Base-by-base conservation (phyloP, 176 grass and related monocot species). In the Oryza nivara region DNA sequence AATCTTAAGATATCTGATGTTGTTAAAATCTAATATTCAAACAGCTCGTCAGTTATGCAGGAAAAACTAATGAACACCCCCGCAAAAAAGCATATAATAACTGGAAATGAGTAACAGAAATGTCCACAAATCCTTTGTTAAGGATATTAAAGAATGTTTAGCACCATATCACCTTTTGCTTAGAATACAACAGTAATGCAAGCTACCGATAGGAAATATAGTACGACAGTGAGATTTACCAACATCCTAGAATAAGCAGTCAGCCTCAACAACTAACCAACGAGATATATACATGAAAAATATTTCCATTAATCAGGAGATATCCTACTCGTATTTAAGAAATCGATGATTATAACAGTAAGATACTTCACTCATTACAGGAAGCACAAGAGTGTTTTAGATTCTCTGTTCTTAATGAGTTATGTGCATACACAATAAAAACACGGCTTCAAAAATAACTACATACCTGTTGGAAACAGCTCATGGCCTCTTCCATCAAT, bases 401-500 rank as follows among this genome's bases (percentile, higher is more conserved):
- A 73, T 85, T 72, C 3, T 65, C 41, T 67, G 23, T 51, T 81
- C 32, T 46, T 65, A 67, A 67, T 52, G 14, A 74, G 11, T 72
- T 47, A 1, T 14, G 34, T 17, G 25, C 56, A 41, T 35, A 51
- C 22, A 10, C 66, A 82, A 82, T 32, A 16, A 80, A 68, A 85
- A 77, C 25, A 56, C 3, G 25, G 44, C 20, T 10, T 80, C 4
- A 77, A 61, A 84, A 65, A 45, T 40, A 70, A 80, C 36, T 34
- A 73, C 47, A 72, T 81, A 95, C 92, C 95, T 95, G 96, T 98
- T 45, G 96, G 96, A 84, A 91, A 95, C 58, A 95, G 81, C 52
- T 95, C 91, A 52, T 90, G 90, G 65, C 93, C 96, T 82, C 93
- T 86, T 77, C 93, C 96, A 87, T 98, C 96, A 66, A 92, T 63